phyloP scores from a whole-genome alignment of 176 grass and related monocot genomes.

The Phoenix roebelenii region DNA sequence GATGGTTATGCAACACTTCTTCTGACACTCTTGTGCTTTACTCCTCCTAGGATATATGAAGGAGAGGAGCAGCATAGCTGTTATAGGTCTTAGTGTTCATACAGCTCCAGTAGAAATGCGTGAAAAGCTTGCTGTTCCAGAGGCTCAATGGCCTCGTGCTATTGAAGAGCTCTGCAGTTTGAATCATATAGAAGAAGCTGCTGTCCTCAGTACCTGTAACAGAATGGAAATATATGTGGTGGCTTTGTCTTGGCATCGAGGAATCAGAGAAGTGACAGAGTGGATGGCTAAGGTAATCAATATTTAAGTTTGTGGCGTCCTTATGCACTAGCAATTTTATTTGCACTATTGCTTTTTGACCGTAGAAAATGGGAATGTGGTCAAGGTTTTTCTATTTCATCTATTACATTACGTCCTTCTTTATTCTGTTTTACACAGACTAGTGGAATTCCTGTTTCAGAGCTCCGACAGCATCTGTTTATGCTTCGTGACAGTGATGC shows the following conservation, averaged over 20 bases:
- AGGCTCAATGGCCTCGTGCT: constrained; percentile 80
- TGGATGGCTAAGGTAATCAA: constrained; percentile 91
- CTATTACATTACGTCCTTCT: too few species aligned
- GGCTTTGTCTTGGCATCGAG: constrained; percentile 88
- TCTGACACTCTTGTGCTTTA: constrained; percentile 25
- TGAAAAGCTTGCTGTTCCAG: constrained; percentile 88
- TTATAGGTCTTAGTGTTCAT: constrained; percentile 84
- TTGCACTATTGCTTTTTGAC: neutral
- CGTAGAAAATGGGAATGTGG: neutral
- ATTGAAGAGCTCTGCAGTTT: constrained; percentile 74
- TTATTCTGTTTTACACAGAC: constrained; percentile 29
- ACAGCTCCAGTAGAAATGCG: constrained; percentile 93
- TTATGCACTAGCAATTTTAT: constrained; percentile 6
- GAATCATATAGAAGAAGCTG: constrained; percentile 96
- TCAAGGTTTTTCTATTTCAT: neutral
- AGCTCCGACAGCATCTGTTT: constrained; percentile 77
- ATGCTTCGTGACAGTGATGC: constrained; percentile 77
- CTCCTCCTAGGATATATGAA: constrained; percentile 78
- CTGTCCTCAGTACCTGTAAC: constrained; percentile 96
- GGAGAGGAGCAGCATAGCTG: constrained; percentile 88
- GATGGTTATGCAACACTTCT: neutral
- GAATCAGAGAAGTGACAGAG: constrained; percentile 91
- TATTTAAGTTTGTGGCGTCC: neutral
- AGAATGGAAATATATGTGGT: constrained; percentile 98
- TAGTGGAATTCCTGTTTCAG: constrained; percentile 66